Evolutionary conservation across 2,329 filamentous ascomycete genomes (phyloP), one percentile per base, ranked within the genome.

Genomic region (Dactylellina leptospora): DNA sequence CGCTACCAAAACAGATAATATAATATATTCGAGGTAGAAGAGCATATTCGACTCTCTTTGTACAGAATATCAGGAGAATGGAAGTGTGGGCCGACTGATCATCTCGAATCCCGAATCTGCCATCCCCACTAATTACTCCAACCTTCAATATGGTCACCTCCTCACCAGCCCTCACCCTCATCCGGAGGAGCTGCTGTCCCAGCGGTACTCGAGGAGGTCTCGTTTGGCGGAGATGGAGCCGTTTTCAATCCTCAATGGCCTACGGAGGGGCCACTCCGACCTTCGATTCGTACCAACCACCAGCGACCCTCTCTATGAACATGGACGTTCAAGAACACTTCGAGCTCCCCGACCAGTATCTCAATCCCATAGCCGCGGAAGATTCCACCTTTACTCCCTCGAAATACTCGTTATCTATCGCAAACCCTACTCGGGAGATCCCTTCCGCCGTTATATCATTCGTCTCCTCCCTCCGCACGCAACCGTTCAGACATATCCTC

Each of bases 161-260:
- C 22, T 59, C 47, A 13, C 68, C 68, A 8, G 48, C 53, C 18
- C 45, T 63, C 59, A 72, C 54, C 54, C 27, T 64, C 68, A 11
- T 63, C 38, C 59, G 59, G 4, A 53, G 53, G 30, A 60, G 51
- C 53, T 53, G 48, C 28, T 72, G 59, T 42, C 68, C 68, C 8
- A 42, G 59, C 42, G 68, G 68, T 13, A 72, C 68, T 38, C 51
- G 53, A 42, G 59, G 68, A 48, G 59, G 68, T 6, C 38, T 64
- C 8, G 45, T 72, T 16, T 64, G 68, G 59, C 59, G 68, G 47
- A 45, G 68, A 72, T 64, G 68, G 68, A 63, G 22, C n/a, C 68
- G 68, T 16, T 60, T 72, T 23, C 68, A 72, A 50, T 64, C 68
- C 4, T 51, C 68, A 44, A 72, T 64, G 53, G 38, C 68, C 6